A percentile compares a stretch with the other conserved stretches of the same genome.
These are phyloP conservation scores for Quercus variabilis DNA, from an alignment of 306 rosid species.

Conservation along the genomic window DNA sequence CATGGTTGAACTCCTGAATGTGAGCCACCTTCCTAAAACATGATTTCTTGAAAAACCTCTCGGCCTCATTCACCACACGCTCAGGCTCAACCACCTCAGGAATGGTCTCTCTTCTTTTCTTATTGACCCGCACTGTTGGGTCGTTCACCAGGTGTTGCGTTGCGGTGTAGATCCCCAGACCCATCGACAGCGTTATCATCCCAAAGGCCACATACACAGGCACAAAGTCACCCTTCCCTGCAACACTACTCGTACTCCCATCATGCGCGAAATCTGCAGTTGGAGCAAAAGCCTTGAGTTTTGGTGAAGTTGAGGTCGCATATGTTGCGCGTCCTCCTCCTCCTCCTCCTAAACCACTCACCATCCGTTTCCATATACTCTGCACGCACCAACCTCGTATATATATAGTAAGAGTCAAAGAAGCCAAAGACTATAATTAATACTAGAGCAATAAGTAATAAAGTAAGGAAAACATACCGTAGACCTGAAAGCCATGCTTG, in stretches of 20 bases:
- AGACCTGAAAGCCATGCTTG: conserved; percentile 41
- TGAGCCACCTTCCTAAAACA: conserved; percentile 81
- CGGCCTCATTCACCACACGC: conserved; percentile 50
- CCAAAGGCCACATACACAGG: conserved; percentile 68
- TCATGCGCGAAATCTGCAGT: conserved; percentile 27
- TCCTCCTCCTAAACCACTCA: conserved; percentile 21
- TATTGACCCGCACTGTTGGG: conserved; percentile 65
- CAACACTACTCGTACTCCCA: background rate
- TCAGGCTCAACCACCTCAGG: conserved; percentile 93
- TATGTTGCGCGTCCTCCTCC: conserved; percentile 2
- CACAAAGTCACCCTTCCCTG: conserved; percentile 43
- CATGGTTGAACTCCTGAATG: conserved; percentile 36
- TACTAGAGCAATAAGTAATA: background rate
- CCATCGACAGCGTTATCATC: conserved; percentile 41
- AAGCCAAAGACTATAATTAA: background rate
- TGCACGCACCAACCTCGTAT: conserved; percentile 5
- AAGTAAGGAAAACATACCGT: conserved; percentile 25
- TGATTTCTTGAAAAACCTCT: conserved; percentile 25
- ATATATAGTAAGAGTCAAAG: background rate
- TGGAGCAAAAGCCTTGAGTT: conserved; percentile 47
- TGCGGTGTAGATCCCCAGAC: conserved; percentile 66
- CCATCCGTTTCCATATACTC: conserved; percentile 37
- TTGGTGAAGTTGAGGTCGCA: conserved; percentile 48
- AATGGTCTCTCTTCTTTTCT: conserved; percentile 64
- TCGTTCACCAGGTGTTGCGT: conserved; percentile 58